phyloP scores from a whole-genome alignment of 768 basidiomycete species.

The Boletus pseudo-olivaceus region DNA sequence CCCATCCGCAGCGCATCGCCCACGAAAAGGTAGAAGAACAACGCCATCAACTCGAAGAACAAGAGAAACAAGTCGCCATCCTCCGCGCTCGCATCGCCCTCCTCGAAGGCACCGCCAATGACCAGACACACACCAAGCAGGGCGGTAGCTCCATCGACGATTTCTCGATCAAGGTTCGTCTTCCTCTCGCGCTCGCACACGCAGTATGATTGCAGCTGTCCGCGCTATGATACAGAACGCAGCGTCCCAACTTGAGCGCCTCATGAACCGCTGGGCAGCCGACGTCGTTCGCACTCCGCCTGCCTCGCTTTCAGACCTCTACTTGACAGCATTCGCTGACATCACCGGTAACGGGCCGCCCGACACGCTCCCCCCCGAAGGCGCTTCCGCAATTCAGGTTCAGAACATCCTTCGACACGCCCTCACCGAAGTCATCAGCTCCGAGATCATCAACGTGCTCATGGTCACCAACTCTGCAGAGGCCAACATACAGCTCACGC shows the following conservation, averaged over 20 bases:
- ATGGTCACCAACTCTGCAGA: slow-evolving; percentile 84
- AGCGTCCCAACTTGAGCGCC: slow-evolving; percentile 76
- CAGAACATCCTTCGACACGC: slow-evolving; percentile 81
- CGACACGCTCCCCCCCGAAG: slow-evolving; percentile 39
- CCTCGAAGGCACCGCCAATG: slow-evolving; percentile 60
- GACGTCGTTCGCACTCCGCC: slow-evolving; percentile 63
- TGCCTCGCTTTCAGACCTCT: slow-evolving; percentile 48
- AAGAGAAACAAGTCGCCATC: slow-evolving; percentile 76
- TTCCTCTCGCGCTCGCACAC: not conserved
- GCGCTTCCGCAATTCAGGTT: slow-evolving; percentile 62
- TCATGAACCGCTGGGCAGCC: slow-evolving; percentile 86
- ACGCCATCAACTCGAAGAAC: slow-evolving; percentile 72
- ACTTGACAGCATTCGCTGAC: slow-evolving; percentile 57
- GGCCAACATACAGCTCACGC: slow-evolving; percentile 78
- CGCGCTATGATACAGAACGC: slow-evolving; percentile 51
- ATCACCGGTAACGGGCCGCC: slow-evolving; percentile 42
- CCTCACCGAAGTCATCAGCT: slow-evolving; percentile 67
- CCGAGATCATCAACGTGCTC: slow-evolving; percentile 81
- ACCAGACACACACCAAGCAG: slow-evolving; percentile 29
- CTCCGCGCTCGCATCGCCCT: slow-evolving; percentile 67
- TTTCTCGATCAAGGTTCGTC: slow-evolving; percentile 78
- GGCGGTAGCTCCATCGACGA: slow-evolving; percentile 74
- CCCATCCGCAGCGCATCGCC: slow-evolving; percentile 55
- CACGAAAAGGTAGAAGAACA: slow-evolving; percentile 89
- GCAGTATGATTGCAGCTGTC: not conserved